phyloP scores from a whole-genome alignment of 371 early-diverging fungal genomes.

The Aphelidium insulamus region DNA sequence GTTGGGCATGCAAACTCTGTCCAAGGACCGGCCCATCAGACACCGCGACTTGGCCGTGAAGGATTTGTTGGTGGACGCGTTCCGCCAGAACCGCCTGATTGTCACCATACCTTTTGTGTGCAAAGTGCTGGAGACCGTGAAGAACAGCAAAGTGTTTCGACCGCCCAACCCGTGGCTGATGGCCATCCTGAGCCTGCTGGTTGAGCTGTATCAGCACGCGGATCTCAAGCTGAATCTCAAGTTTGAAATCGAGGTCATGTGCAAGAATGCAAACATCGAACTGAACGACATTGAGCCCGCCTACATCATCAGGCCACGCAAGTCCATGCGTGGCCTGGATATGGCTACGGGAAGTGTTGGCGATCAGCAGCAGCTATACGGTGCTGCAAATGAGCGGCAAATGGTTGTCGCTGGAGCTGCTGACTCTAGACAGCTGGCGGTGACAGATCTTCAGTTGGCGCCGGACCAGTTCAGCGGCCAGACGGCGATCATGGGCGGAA shows the following conservation, averaged over 20 bases:
- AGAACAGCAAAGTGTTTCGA: conserved; percentile 58
- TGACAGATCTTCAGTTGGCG: too few relatives aligned
- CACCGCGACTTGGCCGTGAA: conserved; percentile 84
- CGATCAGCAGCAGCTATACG: too few relatives aligned
- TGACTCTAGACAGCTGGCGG: too few relatives aligned
- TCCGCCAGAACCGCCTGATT: conserved; percentile 56
- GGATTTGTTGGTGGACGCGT: conserved; percentile 76
- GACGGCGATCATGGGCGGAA: too few relatives aligned
- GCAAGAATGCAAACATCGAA: conserved; percentile 66
- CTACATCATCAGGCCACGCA: conserved; percentile 37
- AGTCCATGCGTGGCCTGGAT: too few relatives aligned
- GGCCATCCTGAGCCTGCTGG: conserved; percentile 68
- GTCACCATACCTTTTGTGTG: conserved; percentile 95
- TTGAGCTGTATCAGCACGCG: conserved; percentile 77
- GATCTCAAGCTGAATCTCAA: conserved; percentile 81
- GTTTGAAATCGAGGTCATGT: conserved; percentile 92
- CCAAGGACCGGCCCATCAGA: conserved; percentile 75
- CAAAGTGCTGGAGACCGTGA: conserved; percentile 78
- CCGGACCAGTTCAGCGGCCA: too few relatives aligned
- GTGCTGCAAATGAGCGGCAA: too few relatives aligned
- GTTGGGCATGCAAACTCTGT: conserved; percentile 88
- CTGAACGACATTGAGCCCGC: conserved; percentile 63
- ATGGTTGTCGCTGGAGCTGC: too few relatives aligned
- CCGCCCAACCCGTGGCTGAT: conserved; percentile 96
- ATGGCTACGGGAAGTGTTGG: too few relatives aligned